Conservation (phyloP, 2,329 filamentous ascomycete species). For the Xylaria sp. region DNA sequence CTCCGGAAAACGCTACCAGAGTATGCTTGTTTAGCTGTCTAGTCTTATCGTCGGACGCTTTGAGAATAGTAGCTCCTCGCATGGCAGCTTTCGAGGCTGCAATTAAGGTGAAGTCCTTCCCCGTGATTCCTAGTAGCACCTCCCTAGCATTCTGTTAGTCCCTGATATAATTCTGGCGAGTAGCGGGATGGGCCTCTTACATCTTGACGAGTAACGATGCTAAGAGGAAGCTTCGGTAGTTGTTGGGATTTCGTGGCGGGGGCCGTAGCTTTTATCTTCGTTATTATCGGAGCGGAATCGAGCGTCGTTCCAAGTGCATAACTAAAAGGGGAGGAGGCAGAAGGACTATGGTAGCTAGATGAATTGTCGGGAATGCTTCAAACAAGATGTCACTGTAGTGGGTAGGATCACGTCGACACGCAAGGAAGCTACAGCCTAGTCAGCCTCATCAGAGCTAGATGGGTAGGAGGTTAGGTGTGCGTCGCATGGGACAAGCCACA, state of each 20-base stretch:
- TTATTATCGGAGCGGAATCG: constrained; percentile 4
- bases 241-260: constrained; percentile 6
- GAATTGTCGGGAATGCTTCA: constrained; percentile 23
- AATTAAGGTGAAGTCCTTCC: constrained; percentile 99
- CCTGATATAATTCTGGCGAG: neutral
- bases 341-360: neutral
- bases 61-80: constrained; percentile 96
- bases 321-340: constrained; percentile 8
- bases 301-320: neutral
- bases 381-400: constrained; percentile 23
- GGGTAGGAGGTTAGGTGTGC: neutral
- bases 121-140: constrained; percentile 96
- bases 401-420: constrained; percentile 47
- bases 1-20: constrained; percentile 93
- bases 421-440: constrained; percentile 59
- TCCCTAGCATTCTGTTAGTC: constrained; percentile 71
- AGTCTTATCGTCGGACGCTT: constrained; percentile 96
- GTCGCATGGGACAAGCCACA: constrained; percentile 8
- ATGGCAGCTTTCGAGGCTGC: constrained; percentile 98
- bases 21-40: constrained; percentile 92
- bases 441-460: constrained; percentile 40
- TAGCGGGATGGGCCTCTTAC: constrained; percentile 23
- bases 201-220: constrained; percentile 35
- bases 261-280: neutral
- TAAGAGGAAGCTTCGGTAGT: constrained; percentile 10